Conservation (phyloP, 225 moss, liverwort and hornwort genomes). For the Straminergon stramineum region DNA sequence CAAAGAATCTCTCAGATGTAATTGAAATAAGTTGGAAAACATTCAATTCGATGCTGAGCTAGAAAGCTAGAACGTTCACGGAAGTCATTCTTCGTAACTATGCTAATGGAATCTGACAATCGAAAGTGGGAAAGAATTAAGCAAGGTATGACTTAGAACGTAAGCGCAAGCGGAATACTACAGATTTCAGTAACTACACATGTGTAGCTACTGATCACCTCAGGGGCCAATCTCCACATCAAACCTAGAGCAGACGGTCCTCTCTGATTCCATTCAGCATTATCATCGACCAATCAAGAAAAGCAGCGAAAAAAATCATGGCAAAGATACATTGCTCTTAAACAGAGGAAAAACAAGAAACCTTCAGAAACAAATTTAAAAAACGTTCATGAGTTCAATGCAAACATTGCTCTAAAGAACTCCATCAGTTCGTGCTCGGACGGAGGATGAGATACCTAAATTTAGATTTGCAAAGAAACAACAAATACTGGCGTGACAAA, state of each 20-base stretch:
- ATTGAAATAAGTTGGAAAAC: neutral
- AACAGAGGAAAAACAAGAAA: neutral
- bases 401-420: neutral
- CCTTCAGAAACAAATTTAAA: neutral
- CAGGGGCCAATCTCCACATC: neutral
- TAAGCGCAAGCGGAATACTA: neutral
- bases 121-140: neutral
- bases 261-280: neutral
- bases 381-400: neutral
- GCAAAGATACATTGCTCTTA: neutral
- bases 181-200: conserved; percentile 22
- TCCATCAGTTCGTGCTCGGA: neutral
- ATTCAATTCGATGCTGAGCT: neutral
- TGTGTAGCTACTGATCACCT: neutral
- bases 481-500: neutral
- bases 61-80: neutral
- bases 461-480: neutral
- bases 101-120: neutral
- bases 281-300: neutral
- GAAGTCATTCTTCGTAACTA: neutral
- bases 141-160: neutral
- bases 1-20: neutral
- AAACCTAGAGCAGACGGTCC: neutral
- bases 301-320: neutral
- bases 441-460: neutral